A percentile compares a stretch with the other conserved stretches of the same genome.
Evolutionary conservation across 345 rosid genomes (phyloP).

Genomic region (Populus davidiana): DNA sequence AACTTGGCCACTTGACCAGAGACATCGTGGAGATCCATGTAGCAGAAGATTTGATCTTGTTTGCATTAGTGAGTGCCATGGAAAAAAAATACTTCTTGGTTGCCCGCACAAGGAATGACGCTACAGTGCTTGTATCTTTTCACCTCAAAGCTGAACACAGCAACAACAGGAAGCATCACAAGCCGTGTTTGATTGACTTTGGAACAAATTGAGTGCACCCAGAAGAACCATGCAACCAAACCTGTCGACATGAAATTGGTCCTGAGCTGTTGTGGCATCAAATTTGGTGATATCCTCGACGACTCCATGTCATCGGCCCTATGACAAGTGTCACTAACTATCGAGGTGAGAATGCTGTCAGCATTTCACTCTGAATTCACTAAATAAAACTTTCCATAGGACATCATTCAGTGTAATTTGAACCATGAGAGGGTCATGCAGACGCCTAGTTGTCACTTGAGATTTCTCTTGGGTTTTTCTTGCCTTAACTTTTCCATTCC

Average conservation of each 20-base stretch:
- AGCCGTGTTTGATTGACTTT: constrained; percentile 6
- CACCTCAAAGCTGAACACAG: neutral
- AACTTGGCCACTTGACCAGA: neutral
- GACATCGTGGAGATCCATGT: neutral
- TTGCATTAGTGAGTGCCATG: neutral
- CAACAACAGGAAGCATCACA: constrained; percentile 7
- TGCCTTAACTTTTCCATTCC: too few species aligned
- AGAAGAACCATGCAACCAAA: neutral
- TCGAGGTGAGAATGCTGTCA: constrained; percentile 13
- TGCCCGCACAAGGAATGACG: neutral
- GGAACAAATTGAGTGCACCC: neutral
- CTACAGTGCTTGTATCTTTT: neutral
- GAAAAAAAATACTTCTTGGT: neutral
- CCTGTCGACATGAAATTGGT: neutral
- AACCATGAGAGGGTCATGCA: neutral
- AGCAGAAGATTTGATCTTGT: too few species aligned
- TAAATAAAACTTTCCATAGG: neutral
- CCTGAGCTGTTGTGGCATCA: neutral
- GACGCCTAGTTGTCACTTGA: neutral
- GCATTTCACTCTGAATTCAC: constrained; percentile 6
- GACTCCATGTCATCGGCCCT: neutral
- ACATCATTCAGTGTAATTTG: neutral
- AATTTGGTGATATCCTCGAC: neutral
- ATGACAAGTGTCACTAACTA: neutral
- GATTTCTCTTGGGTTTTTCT: neutral